phyloP scores from a whole-genome alignment of 352 stramenopile species.

The Pythium vanterpoolii region DNA sequence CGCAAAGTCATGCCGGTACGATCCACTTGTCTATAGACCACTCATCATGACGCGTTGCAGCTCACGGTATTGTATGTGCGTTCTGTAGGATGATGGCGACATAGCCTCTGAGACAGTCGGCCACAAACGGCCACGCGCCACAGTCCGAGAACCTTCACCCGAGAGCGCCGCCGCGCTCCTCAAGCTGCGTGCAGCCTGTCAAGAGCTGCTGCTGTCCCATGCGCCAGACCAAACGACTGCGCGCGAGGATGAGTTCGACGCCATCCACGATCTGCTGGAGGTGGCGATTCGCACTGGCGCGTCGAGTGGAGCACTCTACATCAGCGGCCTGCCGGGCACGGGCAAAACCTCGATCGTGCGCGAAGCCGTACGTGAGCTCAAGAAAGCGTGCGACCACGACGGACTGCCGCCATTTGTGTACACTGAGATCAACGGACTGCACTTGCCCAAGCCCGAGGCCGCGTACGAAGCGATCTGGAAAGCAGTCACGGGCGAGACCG shows the following conservation, averaged over 20 bases:
- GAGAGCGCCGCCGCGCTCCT: constrained; percentile 17
- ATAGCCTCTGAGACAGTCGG: neutral
- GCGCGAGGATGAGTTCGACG: constrained; percentile 53
- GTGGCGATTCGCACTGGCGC: constrained; percentile 51
- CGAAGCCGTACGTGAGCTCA: constrained; percentile 52
- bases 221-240: constrained; percentile 50
- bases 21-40: no score
- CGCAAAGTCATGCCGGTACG: constrained; percentile 4
- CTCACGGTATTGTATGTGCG: neutral
- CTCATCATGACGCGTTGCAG: neutral
- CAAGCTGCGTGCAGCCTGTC: constrained; percentile 48
- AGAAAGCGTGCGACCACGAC: constrained; percentile 31
- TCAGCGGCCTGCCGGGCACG: constrained; percentile 61
- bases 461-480: constrained; percentile 67
- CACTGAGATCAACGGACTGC: constrained; percentile 69
- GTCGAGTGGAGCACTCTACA: constrained; percentile 57
- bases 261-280: constrained; percentile 53
- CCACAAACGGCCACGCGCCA: constrained; percentile 5
- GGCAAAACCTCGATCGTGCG: constrained; percentile 76
- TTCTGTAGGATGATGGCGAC: neutral
- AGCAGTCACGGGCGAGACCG: constrained; percentile 29
- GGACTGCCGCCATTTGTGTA: constrained; percentile 47
- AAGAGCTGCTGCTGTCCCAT: constrained; percentile 63
- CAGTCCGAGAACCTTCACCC: neutral
- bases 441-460: constrained; percentile 62